These are phyloP conservation scores for Pichia nakasei DNA, from an alignment of 805 yeast species.

Conservation along the genomic window DNA sequence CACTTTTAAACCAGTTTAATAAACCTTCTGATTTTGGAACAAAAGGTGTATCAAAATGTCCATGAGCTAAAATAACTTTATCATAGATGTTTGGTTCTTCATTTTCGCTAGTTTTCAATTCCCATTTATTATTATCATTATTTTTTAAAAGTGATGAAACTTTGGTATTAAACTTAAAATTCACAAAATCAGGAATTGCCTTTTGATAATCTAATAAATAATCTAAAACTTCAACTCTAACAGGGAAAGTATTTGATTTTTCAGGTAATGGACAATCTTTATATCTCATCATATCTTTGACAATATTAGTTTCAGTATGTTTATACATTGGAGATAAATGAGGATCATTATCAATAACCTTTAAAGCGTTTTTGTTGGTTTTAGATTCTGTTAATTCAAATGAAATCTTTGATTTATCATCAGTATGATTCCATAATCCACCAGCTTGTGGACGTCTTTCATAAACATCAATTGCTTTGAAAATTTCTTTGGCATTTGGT, in stretches of 20 bases:
- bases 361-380: conserved; percentile 12
- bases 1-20: conserved; percentile 24
- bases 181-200: conserved; percentile 32
- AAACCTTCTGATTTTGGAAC: conserved; percentile 38
- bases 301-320: conserved; percentile 28
- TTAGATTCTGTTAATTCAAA: conserved; percentile 9
- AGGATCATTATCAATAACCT: conserved; percentile 12
- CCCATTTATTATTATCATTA: conserved; percentile 19
- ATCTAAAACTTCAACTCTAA: conserved; percentile 47
- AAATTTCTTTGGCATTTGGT: conserved; percentile 18
- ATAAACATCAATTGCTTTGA: conserved; percentile 22
- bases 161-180: conserved; percentile 30
- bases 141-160: conserved; percentile 35
- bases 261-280: conserved; percentile 26
- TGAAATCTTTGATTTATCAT: conserved; percentile 19
- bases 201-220: conserved; percentile 52
- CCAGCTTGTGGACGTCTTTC: conserved; percentile 26
- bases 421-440: conserved; percentile 28
- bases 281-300: conserved; percentile 25
- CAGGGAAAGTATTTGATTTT: conserved; percentile 45
- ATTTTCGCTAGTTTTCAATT: conserved; percentile 12
- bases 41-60: conserved; percentile 40
- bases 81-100: conserved; percentile 17
- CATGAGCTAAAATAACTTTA: conserved; percentile 36
- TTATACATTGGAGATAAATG: conserved; percentile 28